A percentile compares a stretch with the other conserved stretches of the same genome.
These are phyloP conservation scores for Ophiosphaerella narmari DNA, from an alignment of 2,329 filamentous ascomycete species.

Conservation along the genomic window DNA sequence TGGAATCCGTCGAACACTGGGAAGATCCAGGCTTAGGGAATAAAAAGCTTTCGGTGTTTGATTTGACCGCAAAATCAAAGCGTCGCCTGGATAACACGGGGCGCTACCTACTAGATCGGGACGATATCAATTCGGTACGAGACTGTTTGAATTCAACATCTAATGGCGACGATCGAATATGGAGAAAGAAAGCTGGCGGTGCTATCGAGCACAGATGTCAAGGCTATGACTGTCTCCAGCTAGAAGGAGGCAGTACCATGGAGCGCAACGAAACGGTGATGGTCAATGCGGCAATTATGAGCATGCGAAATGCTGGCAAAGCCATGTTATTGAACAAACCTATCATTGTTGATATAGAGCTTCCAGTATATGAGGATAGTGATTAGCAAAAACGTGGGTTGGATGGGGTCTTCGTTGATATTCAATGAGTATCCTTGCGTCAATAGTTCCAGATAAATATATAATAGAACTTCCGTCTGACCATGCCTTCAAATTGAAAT, in stretches of 20 bases:
- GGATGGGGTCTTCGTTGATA: too few relatives aligned
- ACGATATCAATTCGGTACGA: too few relatives aligned
- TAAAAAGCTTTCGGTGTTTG: slow-evolving; percentile 66
- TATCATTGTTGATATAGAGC: slow-evolving; percentile 80
- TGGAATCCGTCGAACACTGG: slow-evolving; percentile 57
- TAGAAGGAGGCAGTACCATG: slow-evolving; percentile 10
- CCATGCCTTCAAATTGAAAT: too few relatives aligned
- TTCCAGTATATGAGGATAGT: slow-evolving; percentile 57
- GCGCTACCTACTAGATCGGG: too few relatives aligned
- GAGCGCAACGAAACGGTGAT: slow-evolving; percentile 72
- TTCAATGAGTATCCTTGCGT: too few relatives aligned
- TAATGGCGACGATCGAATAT: slow-evolving; percentile 21
- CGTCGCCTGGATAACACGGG: slow-evolving; percentile 29
- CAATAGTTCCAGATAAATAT: too few relatives aligned
- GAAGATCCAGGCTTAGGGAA: slow-evolving; percentile 61
- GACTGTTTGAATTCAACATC: slow-evolving; percentile 19
- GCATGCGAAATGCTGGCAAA: slow-evolving; percentile 60
- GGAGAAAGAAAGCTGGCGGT: slow-evolving; percentile 22
- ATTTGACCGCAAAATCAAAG: slow-evolving; percentile 57
- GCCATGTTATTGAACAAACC: slow-evolving; percentile 75
- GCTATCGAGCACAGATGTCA: slow-evolving; percentile 23
- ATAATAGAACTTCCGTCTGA: too few relatives aligned
- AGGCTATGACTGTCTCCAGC: slow-evolving; percentile 1
- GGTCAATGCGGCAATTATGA: slow-evolving; percentile 78
- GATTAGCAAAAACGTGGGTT: too few relatives aligned